phyloP scores from a whole-genome alignment of 2,329 filamentous ascomycete genomes.

The Cordyceps militaris region DNA sequence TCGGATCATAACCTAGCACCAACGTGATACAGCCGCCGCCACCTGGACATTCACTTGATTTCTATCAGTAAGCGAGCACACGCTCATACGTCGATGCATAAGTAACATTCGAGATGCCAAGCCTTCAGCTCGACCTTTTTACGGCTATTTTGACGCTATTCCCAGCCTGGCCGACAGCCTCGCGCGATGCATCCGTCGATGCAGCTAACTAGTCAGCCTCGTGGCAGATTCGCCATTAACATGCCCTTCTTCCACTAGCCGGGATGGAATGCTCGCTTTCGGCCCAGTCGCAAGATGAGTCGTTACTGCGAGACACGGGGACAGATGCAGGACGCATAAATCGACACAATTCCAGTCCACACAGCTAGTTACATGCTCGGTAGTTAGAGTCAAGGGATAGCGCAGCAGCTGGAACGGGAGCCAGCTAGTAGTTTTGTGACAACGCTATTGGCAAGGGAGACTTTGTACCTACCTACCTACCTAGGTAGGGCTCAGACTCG shows the following conservation, averaged over 20 bases:
- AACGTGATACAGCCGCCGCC: not conserved
- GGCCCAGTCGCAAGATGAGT: too few relatives aligned
- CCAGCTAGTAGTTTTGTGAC: not conserved
- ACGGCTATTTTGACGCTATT: not conserved
- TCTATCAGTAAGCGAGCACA: not conserved
- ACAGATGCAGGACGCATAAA: not conserved
- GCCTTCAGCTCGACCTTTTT: conserved; percentile 2
- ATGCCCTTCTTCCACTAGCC: too few relatives aligned
- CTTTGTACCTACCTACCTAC: too few relatives aligned
- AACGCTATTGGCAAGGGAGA: not conserved
- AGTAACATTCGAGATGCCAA: not conserved
- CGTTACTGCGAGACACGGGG: too few relatives aligned
- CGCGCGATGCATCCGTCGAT: not conserved
- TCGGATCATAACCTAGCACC: too few relatives aligned
- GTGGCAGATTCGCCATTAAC: not conserved
- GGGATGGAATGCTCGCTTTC: too few relatives aligned
- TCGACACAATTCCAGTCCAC: not conserved
- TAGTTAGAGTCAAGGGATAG: not conserved
- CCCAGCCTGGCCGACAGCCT: conserved; percentile 2
- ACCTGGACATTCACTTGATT: too few relatives aligned
- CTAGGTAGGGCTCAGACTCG: too few relatives aligned
- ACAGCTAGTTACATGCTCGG: not conserved
- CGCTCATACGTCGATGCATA: not conserved
- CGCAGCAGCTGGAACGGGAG: not conserved
- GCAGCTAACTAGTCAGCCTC: conserved; percentile 6